These are phyloP conservation scores for Ceratocystis albifundus DNA, from an alignment of 2,329 filamentous ascomycete species.

Conservation along the genomic window DNA sequence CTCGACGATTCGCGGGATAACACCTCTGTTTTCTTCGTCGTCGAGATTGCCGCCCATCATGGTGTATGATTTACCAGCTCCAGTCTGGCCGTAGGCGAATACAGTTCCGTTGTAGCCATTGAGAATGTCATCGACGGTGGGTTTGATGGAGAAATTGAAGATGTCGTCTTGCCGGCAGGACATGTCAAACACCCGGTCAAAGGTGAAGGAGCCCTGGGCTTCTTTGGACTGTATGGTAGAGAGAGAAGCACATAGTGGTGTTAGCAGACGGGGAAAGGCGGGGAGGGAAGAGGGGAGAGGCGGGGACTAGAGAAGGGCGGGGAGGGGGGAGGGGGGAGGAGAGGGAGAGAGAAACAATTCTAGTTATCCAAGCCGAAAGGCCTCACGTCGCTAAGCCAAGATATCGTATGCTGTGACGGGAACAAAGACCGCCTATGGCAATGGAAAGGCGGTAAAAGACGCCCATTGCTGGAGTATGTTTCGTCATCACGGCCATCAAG, in stretches of 20 bases:
- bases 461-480: background rate
- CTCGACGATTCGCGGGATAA: constrained; percentile 92
- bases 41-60: constrained; percentile 80
- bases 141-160: constrained; percentile 93
- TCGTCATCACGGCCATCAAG: background rate
- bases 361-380: background rate
- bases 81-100: constrained; percentile 96
- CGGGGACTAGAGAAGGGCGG: background rate
- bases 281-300: background rate
- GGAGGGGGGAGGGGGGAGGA: background rate
- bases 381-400: background rate
- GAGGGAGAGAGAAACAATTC: background rate
- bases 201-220: constrained; percentile 77
- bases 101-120: constrained; percentile 99
- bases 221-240: constrained; percentile 55
- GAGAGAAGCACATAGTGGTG: constrained; percentile 22
- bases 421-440: background rate
- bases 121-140: constrained; percentile 93
- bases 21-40: constrained; percentile 75
- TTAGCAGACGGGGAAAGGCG: constrained; percentile 26
- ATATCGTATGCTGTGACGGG: background rate
- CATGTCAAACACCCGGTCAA: constrained; percentile 97
- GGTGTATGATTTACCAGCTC: constrained; percentile 96
- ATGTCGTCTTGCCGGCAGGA: constrained; percentile 79
- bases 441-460: constrained; percentile 4